Evolutionary conservation across 495 filamentous ascomycete genomes (phyloP), one percentile per base, ranked within the genome.

Genomic region (Podospora conica): DNA sequence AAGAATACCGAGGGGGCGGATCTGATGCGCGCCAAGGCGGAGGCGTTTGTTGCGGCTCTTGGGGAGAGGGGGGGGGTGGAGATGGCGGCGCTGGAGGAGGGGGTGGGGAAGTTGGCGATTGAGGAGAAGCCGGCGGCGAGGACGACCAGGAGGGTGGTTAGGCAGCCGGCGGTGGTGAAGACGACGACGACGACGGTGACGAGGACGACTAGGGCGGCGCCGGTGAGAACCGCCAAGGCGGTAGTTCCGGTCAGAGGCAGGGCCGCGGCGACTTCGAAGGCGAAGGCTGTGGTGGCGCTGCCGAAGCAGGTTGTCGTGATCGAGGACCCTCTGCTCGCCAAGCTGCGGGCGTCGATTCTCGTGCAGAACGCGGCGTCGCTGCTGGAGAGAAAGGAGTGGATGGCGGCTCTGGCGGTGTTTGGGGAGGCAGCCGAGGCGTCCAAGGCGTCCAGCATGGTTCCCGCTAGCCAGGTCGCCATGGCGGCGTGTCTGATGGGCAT

Each of bases 331-430:
- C 80, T 84, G 58, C 71, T 92, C 9, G 69, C 83, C 18, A 83
- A 83, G 48, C 71, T 92, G 22, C 83, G 83, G 65, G 85, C 84
- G 23, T 81, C 85, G 10, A 79, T 95, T 21, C 75, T 92, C 15
- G 83, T 86, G 7, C 85, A 86, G 55, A 90, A 88, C 71, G 89
- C 89, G 2, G 77, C 79, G 53, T 83, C 81, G 25, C 71, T 85
- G 68, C 83, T 83, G 58, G 80, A 68, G 71, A 83, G 71, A 76
- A 87, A 81, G 71, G 84, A 82, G 74, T 88, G 80, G 75, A 71
- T 77, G 0, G 72, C 80, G 40, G 89, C 87, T 3, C 71, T 81
- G 25, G 69, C 77, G 4, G 71, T 84, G 11, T 78, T 92, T 9
- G 69, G 77, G 33, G 79, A 82, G 28, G 81, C 83, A 28, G 75